phyloP scores from a whole-genome alignment of 768 basidiomycete species.

The Phylloporus arenicola region DNA sequence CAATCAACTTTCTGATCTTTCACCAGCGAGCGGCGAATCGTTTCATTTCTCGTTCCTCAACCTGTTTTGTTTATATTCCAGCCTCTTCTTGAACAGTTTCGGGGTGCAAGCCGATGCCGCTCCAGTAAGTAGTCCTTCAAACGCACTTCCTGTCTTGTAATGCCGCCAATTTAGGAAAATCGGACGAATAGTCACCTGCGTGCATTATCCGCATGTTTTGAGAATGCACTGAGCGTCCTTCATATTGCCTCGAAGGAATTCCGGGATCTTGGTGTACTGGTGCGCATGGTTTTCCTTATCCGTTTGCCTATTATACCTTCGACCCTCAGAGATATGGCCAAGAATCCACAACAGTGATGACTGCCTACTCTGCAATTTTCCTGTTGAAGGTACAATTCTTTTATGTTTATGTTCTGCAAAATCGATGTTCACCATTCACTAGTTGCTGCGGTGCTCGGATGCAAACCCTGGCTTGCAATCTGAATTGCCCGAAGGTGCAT shows the following conservation, averaged over 20 bases:
- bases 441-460: slow-evolving; percentile 68
- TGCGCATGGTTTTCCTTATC: slow-evolving; percentile 40
- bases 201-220: slow-evolving; percentile 66
- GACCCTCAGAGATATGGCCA: slow-evolving; percentile 68
- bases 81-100: slow-evolving; percentile 80
- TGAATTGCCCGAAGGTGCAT: slow-evolving; percentile 56
- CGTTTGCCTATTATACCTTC: neutral
- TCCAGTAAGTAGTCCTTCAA: slow-evolving; percentile 39
- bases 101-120: slow-evolving; percentile 63
- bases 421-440: slow-evolving; percentile 2
- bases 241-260: slow-evolving; percentile 72
- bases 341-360: slow-evolving; percentile 82
- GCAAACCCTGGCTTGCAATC: slow-evolving; percentile 51
- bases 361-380: slow-evolving; percentile 79
- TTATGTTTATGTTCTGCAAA: slow-evolving; percentile 2
- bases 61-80: slow-evolving; percentile 73
- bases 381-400: slow-evolving; percentile 54
- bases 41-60: slow-evolving; percentile 74
- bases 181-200: slow-evolving; percentile 57
- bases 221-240: slow-evolving; percentile 66
- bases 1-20: slow-evolving; percentile 2
- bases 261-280: slow-evolving; percentile 67
- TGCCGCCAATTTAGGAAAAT: slow-evolving; percentile 39
- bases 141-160: neutral
- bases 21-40: slow-evolving; percentile 58